These are phyloP conservation scores for Trichoderma cornu-damae DNA, from an alignment of 2,329 filamentous ascomycete genomes.

Conservation along the genomic window DNA sequence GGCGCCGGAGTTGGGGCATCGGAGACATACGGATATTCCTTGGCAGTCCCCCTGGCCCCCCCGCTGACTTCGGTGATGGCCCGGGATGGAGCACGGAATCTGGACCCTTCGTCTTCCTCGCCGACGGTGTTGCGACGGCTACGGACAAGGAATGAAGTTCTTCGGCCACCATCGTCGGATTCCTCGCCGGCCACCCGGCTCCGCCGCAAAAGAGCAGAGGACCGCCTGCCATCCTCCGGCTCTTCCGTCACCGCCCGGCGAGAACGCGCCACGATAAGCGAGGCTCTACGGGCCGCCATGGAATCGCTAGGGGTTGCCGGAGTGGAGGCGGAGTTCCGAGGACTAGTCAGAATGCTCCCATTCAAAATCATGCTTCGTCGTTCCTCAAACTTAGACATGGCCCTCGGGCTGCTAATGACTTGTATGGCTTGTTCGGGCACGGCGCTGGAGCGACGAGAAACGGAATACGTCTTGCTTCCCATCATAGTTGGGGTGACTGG, in stretches of 20 bases:
- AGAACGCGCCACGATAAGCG: slow-evolving; percentile 43
- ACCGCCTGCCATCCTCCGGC: slow-evolving; percentile 46
- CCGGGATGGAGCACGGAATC: slow-evolving; percentile 53
- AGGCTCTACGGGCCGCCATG: slow-evolving; percentile 44
- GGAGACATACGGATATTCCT: slow-evolving; percentile 24
- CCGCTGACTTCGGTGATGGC: slow-evolving; percentile 51
- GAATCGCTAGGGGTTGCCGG: slow-evolving; percentile 40
- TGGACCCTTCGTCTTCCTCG: slow-evolving; percentile 46
- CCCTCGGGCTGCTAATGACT: slow-evolving; percentile 42
- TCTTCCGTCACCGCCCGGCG: slow-evolving; percentile 48
- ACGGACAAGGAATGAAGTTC: slow-evolving; percentile 42
- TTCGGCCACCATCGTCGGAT: slow-evolving; percentile 42
- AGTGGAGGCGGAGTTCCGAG: slow-evolving; percentile 38
- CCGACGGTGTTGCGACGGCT: slow-evolving; percentile 43
- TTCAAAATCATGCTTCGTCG: slow-evolving; percentile 45
- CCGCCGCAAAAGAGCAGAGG: slow-evolving; percentile 41
- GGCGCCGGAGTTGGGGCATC: slow-evolving; percentile 34
- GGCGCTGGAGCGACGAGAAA: slow-evolving; percentile 36
- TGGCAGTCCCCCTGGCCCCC: slow-evolving; percentile 30
- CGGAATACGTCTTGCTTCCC: slow-evolving; percentile 43
- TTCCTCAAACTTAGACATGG: slow-evolving; percentile 50
- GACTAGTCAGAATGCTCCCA: slow-evolving; percentile 42
- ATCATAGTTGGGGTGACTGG: slow-evolving; percentile 23
- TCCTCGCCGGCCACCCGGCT: slow-evolving; percentile 42
- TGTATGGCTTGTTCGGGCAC: slow-evolving; percentile 38